Base-by-base conservation (phyloP, 768 basidiomycete genomes). In the Hydnum rufescens region DNA sequence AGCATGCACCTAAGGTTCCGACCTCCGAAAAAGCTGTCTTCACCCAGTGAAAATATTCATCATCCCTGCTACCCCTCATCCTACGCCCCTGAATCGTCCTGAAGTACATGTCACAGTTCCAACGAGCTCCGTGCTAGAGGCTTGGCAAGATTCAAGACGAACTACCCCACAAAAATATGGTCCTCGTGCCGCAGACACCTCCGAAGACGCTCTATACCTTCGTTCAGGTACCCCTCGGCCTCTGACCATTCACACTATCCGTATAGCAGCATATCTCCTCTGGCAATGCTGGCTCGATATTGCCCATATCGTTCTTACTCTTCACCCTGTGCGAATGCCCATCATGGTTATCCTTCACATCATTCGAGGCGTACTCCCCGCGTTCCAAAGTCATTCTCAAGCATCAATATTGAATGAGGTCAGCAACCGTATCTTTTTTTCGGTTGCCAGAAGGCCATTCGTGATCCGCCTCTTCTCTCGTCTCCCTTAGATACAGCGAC, bases 381-480 rank as follows among this genome's bases (percentile, higher is more conserved):
- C 83, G 5, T 80, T 82, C 64, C 75, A 82, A 65, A 80, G 82
- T 56, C 87, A 84, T 68, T 85, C 85, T 5, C 85, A 87, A 66
- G 83, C 83, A 51, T 66, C 83, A 64, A 82, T 87, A 58, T 77
- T 87, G 57, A 79, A 88, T 65, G 82, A 88, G 74, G 84, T 80
- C 51, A 31, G 77, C 28, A 43, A 8, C 22, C 5, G 5, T 29
- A 64, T 51, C n/a, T 3, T 29, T 44, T 26, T 26, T 26, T 54
- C 25, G 23, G 26, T 28, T 54, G 16, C 44, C 44, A 32, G 31
- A 44, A n/a, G n/a, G n/a, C n/a, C 46, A 53, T 54, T 4, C 26
- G 46, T 32, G n/a, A n/a, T n/a, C n/a, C n/a, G n/a, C 25, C 42
- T 6, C 46, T 29, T 6, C 5, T n/a, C 51, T 56, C n/a, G 32